These are phyloP conservation scores for Globisporangium mamillatum DNA, from an alignment of 352 stramenopile genomes.

Conservation along the genomic window DNA sequence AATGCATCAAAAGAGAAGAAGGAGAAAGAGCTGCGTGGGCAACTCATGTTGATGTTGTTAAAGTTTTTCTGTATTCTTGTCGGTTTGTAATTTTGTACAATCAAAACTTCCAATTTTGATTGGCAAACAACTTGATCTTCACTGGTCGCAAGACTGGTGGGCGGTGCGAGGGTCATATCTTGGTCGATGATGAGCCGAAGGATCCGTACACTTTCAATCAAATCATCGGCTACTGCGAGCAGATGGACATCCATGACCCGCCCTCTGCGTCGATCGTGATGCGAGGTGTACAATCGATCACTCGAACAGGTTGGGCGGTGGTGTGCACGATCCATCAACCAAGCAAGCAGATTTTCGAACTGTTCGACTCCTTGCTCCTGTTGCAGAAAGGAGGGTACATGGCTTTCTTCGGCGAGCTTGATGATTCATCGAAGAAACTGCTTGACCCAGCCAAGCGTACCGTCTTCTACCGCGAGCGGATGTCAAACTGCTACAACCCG, in stretches of 20 bases:
- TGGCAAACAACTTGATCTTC: slow-evolving; percentile 15
- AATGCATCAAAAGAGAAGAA: neutral
- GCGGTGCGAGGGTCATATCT: slow-evolving; percentile 68
- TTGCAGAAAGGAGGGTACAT: slow-evolving; percentile 62
- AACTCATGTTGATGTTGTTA: neutral
- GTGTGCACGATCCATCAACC: slow-evolving; percentile 67
- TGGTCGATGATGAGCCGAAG: slow-evolving; percentile 78
- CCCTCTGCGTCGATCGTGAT: slow-evolving; percentile 88
- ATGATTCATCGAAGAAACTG: slow-evolving; percentile 55
- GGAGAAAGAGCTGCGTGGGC: neutral
- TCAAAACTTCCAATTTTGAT: no score
- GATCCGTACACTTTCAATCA: slow-evolving; percentile 26
- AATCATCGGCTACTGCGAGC: slow-evolving; percentile 43
- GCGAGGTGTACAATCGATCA: slow-evolving; percentile 75
- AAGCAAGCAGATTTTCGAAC: slow-evolving; percentile 88
- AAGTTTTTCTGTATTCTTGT: neutral
- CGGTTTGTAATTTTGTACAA: no score
- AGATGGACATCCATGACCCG: slow-evolving; percentile 88
- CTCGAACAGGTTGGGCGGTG: slow-evolving; percentile 81
- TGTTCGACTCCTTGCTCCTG: slow-evolving; percentile 90
- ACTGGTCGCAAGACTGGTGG: slow-evolving; percentile 47
- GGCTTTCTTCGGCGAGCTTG: slow-evolving; percentile 89
- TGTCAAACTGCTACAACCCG: slow-evolving; percentile 47
- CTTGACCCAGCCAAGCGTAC: slow-evolving; percentile 55
- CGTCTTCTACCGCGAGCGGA: slow-evolving; percentile 57